Evolutionary conservation across 75 land plant species (phyloP), one percentile per base, ranked within the genome.

Genomic region (Adiantum capillusveneris): DNA sequence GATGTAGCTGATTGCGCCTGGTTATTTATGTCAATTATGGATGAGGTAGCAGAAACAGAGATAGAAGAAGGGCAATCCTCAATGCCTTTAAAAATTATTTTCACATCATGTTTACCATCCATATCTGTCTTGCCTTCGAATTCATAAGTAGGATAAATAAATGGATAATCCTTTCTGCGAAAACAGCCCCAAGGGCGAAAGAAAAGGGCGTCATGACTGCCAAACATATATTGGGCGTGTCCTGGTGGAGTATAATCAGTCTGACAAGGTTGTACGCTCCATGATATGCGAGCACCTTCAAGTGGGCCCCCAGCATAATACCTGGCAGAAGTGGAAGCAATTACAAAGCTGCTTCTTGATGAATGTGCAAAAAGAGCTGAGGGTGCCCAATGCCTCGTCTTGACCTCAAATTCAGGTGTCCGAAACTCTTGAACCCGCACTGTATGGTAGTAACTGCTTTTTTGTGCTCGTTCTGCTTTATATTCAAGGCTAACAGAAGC

Each of bases 281-380:
- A 46, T 17, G 5, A n/a, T n/a, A 20, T 17, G 3, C 21, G 21
- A 17, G 21, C 49, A 5, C 49, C 49, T 46, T n/a, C 21, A n/a
- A 46, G 21, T 46, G 49, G 49, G 17, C 49, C 49, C 14, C 49
- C 49, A 46, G 49, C 49, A 46, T 46, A 46, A 20, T 46, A 17
- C 21, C 3, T n/a, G 49, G 49, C 49, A 46, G 49, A n/a, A 14
- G 21, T 20, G 49, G 49, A 46, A 46, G 49, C 49, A 46, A 46
- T 46, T 3, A 46, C 49, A 46, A 46, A 46, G 14, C 21, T 46
- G 21, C 14, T 17, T 46, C 14, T 46, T 46, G 49, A n/a, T n/a
- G 21, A 14, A 17, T 46, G 49, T n/a, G 49, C 3, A 46, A 6
- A 46, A 6, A n/a, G 49, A 46, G 3, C 21, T 17, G 49, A n/a